phyloP scores from a whole-genome alignment of 306 rosid species.

The Luffa aegyptiaca region DNA sequence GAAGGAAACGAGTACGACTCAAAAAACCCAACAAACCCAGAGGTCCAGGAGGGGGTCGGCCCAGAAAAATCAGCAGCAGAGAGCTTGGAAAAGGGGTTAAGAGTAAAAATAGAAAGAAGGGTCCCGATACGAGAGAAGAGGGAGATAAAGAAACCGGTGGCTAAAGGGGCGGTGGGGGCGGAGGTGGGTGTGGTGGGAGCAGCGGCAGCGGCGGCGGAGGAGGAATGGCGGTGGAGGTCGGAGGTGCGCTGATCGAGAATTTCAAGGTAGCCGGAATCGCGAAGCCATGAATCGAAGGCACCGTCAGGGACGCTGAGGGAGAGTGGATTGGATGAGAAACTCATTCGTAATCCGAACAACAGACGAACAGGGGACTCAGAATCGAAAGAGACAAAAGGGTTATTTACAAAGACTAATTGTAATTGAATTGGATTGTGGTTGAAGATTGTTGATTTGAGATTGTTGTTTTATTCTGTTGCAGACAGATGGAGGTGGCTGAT shows the following conservation, averaged over 20 bases:
- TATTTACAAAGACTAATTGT: neutral
- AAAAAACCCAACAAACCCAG: conserved; percentile 39
- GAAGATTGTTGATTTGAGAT: neutral
- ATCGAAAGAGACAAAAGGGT: neutral
- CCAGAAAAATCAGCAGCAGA: conserved; percentile 54
- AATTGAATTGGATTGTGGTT: neutral
- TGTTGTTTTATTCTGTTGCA: neutral
- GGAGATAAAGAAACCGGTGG: conserved; percentile 31
- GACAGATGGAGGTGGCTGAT: neutral
- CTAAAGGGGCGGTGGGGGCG: conserved; percentile 17
- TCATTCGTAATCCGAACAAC: conserved; percentile 24
- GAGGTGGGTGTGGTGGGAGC: conserved; percentile 6
- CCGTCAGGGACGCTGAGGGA: conserved; percentile 92
- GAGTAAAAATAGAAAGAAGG: conserved; percentile 56
- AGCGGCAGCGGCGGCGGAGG: conserved; percentile 14
- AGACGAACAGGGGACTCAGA: neutral
- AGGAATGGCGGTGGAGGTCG: conserved; percentile 26
- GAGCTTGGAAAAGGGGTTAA: conserved; percentile 83
- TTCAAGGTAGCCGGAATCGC: conserved; percentile 87
- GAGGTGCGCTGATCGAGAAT: conserved; percentile 69
- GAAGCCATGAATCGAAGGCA: conserved; percentile 91
- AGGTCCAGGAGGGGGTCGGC: conserved; percentile 71
- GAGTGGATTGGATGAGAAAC: conserved; percentile 70
- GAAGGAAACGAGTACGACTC: conserved; percentile 78
- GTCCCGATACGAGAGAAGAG: conserved; percentile 47